Conservation (phyloP, 495 filamentous ascomycete genomes). For the Aspergillus hancockii region DNA sequence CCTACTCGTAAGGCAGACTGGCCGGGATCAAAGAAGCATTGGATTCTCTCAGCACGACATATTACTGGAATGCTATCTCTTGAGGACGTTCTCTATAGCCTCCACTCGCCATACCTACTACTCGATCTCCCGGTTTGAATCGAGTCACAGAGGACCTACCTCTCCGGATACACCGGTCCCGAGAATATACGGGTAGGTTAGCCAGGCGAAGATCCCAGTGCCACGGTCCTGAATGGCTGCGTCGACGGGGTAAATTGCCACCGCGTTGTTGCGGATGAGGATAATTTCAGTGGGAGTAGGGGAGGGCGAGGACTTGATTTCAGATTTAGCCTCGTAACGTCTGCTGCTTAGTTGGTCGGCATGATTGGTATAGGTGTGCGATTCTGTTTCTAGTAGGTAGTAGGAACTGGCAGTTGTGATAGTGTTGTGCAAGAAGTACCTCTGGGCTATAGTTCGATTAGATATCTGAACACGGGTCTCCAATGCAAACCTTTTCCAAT, state of each 20-base stretch:
- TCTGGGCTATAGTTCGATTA: too few relatives aligned
- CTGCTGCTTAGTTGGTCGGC: slow-evolving; percentile 37
- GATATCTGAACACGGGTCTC: too few relatives aligned
- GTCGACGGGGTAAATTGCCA: slow-evolving; percentile 51
- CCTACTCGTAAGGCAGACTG: slow-evolving; percentile 23
- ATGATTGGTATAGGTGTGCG: background rate
- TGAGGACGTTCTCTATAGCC: slow-evolving; percentile 12
- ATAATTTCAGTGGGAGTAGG: slow-evolving; percentile 31
- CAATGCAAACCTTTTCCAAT: too few relatives aligned
- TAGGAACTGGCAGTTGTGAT: too few relatives aligned
- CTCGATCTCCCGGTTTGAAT: slow-evolving; percentile 31
- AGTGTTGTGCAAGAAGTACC: too few relatives aligned
- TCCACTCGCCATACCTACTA: slow-evolving; percentile 24
- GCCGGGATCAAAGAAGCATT: slow-evolving; percentile 15
- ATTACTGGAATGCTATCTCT: slow-evolving; percentile 34
- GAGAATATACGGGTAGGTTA: slow-evolving; percentile 32
- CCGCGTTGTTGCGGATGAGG: slow-evolving; percentile 36
- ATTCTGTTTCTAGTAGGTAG: too few relatives aligned
- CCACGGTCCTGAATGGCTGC: slow-evolving; percentile 1
- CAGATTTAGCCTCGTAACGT: slow-evolving; percentile 28
- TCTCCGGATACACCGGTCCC: slow-evolving; percentile 48
- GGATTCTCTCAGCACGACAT: slow-evolving; percentile 22
- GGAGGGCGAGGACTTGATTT: slow-evolving; percentile 36
- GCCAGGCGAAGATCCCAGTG: slow-evolving; percentile 4
- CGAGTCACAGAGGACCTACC: slow-evolving; percentile 37